Evolutionary conservation across 2,329 filamentous ascomycete species (phyloP), one percentile per base, ranked within the genome.

Genomic region (Dothistroma pini): DNA sequence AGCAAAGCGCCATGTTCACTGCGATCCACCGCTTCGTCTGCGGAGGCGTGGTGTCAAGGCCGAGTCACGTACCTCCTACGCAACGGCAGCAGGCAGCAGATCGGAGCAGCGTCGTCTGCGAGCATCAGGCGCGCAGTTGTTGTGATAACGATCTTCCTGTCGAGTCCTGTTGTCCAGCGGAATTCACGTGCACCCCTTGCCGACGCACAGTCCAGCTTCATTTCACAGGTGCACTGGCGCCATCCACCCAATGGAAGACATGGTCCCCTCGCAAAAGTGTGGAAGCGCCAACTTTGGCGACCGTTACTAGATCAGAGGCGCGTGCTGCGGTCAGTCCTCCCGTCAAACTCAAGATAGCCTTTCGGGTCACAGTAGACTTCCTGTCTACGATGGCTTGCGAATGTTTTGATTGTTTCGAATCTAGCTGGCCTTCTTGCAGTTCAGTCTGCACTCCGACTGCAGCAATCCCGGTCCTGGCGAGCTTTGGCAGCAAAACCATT

Each of bases 171-270:
- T 57, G 58, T 49, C 56, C 58, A 58, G 58, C 56, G 50, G 12
- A 56, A 59, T 55, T 59, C 63, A 61, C 60, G 54, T 57, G 58
- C 56, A 51, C 57, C 64, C 64, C 64, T 66, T 60, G 64, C 59
- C 34, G 14, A 54, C 52, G 67, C 68, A 66, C 62, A 38, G 66
- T 63, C 61, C 68, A 68, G 47, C 63, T 61, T 69, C 66, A 70
- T 70, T 69, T 69, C 65, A 58, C 58, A 63, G 62, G 65, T 63
- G 63, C 63, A 63, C 54, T 58, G 62, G 61, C 59, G 62, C 64
- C 61, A 59, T 62, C 66, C 68, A 66, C 53, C 58, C 62, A 67
- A 64, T 52, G 56, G 57, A 57, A 54, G 34, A 44, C 55, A 59
- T 44, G 25, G 54, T 44, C 21, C 56, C 56, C 41, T 55, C 60